Base-by-base conservation (phyloP, 108 stramenopile genomes). In the Nitzschia putrida region DNA sequence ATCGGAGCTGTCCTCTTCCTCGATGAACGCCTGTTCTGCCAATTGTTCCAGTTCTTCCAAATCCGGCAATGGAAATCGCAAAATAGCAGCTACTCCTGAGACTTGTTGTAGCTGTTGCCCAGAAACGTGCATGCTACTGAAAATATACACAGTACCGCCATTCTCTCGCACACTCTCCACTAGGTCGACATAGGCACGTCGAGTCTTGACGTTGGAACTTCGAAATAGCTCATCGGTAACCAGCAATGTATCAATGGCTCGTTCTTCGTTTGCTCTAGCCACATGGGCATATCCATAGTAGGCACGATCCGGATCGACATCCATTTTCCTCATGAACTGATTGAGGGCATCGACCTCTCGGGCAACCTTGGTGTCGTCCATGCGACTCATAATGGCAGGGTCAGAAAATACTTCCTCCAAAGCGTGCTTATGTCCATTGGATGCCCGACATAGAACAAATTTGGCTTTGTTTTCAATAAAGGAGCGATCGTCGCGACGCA, bases 221-320 rank as follows among this genome's bases (percentile, higher is more conserved):
- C 96, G 87, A 79, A 98, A 98, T 16, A 97, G 80, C 20, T 92
- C 87, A 73, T 99, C 98, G 3, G 94, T 90, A 21, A 99, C 89
- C 54, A 99, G 79, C 53, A 99, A 68, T 21, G 83, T 83, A 66
- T 97, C 97, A 53, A 99, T 85, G 0, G 98, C 97, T 29, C 85
- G 64, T 50, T 95, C 81, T 29, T 98, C 95, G 49, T 89, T 77
- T 0, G 97, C 97, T 45, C 81, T 83, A 44, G 68, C 51, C 0
- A 97, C 96, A 59, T 97, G 95, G 14, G 63, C 47, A 57, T 69
- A 92, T 45, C 96, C 95, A 83, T 99, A 99, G 71, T 92, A 94
- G 26, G 97, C 97, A 52, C 91, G 83, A 41, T 98, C 97, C 0
- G 96, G 94, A 67, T 97, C 74, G 8, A 76, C 80, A 57, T 91